Percentiles rank a stretch among this genome's conserved stretches.
Evolutionary conservation across 768 basidiomycete genomes (phyloP).

Genomic region (Lentinula lateritia): DNA sequence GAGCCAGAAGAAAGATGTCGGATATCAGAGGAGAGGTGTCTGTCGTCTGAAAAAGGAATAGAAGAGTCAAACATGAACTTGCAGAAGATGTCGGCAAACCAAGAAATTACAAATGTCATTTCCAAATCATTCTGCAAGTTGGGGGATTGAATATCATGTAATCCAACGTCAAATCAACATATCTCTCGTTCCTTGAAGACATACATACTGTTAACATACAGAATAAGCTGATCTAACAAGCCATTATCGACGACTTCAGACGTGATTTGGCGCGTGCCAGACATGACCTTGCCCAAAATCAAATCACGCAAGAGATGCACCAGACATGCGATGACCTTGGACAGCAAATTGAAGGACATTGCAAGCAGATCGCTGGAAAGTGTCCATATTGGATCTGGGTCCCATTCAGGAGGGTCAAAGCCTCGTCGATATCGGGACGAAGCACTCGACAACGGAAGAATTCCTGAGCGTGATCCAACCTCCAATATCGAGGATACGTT

Average conservation of each 20-base stretch:
- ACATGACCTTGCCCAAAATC: not conserved
- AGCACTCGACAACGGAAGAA: no score
- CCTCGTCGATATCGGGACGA: not conserved
- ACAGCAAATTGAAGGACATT: not conserved
- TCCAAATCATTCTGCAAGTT: not conserved
- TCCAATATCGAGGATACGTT: no score
- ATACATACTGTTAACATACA: not conserved
- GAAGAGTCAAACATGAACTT: not conserved
- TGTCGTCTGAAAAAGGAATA: not conserved
- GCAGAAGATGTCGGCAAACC: not conserved
- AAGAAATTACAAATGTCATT: not conserved
- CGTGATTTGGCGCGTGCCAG: not conserved
- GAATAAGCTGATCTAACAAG: not conserved
- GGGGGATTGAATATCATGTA: not conserved
- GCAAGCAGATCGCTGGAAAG: not conserved
- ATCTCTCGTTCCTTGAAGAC: not conserved
- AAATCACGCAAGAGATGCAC: not conserved
- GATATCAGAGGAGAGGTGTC: not conserved
- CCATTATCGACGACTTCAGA: not conserved
- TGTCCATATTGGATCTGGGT: not conserved
- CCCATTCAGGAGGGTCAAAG: not conserved
- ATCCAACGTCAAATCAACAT: not conserved
- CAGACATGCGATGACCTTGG: not conserved
- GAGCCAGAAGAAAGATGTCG: not conserved
- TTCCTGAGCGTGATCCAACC: no score